Base-by-base conservation (phyloP, 2,329 filamentous ascomycete genomes). In the Colletotrichum siamense region DNA sequence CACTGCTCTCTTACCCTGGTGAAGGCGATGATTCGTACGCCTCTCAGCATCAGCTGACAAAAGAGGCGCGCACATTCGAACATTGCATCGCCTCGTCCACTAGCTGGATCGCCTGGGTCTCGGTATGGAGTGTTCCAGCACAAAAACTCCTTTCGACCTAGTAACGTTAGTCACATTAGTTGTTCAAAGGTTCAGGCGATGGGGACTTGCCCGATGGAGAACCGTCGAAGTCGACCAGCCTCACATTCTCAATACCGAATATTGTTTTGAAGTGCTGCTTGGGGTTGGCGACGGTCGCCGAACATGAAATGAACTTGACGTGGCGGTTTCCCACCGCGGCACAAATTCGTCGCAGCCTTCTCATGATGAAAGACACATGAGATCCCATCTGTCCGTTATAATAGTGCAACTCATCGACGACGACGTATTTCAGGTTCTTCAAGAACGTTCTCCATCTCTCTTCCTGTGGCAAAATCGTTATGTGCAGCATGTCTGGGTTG, bases 41-140 rank as follows among this genome's bases (percentile, higher is more conserved):
- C 97, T 64, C 96, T 90, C 3, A 99, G 86, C 22, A 99, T 93
- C 3, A 99, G 88, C 81, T 98, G 95, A 80, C 95, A 98, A 81
- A 99, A 98, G 1, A 99, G 86, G 59, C 95, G 93, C 2, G 97
- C 95, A n/a, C 95, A 94, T 85, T 99, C 96, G 6, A 92, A 90
- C 83, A 98, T 92, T 5, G 94, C 93, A 82, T 95, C 95, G 16
- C 95, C 95, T 74, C 97, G 92, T 2, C 97, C 96, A 80, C 95
- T 98, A 0, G 94, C 92, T 10, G 96, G 95, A 84, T 99, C 96
- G 1, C 90, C 91, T 0, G 96, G 95, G 79, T 98, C 96, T 83
- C 96, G 98, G 84, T 92, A 98, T 0, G 97, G 97, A 0, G 96
- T 98, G 80, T 99, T 99, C 97, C 97, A 99, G 84, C 96, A 99